phyloP scores from a whole-genome alignment of 768 basidiomycete species.

The Russula sp. region DNA sequence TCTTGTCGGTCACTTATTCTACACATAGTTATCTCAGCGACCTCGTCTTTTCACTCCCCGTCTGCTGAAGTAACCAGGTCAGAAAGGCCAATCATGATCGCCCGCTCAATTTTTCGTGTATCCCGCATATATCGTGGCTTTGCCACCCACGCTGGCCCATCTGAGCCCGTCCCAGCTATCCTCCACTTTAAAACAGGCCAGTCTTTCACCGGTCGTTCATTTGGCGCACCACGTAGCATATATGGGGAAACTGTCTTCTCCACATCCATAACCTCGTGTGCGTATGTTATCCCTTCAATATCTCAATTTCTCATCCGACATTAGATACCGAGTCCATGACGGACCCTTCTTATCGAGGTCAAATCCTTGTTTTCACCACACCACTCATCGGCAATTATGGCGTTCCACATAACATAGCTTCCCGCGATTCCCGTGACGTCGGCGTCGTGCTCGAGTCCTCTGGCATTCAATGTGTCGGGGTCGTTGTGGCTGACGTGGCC shows the following conservation, averaged over 20 bases:
- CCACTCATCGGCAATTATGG: slow-evolving; percentile 99
- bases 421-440: slow-evolving; percentile 67
- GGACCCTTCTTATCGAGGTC: slow-evolving; percentile 96
- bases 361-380: slow-evolving; percentile 97
- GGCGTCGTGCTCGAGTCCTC: slow-evolving; percentile 87
- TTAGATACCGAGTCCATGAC: slow-evolving; percentile 99
- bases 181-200: slow-evolving; percentile 94
- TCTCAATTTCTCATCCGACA: slow-evolving; percentile 14
- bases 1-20: slow-evolving; percentile 26
- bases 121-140: slow-evolving; percentile 52
- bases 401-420: slow-evolving; percentile 75
- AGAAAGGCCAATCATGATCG: slow-evolving; percentile 42
- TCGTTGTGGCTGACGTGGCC: slow-evolving; percentile 92
- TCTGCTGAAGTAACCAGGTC: slow-evolving; percentile 31
- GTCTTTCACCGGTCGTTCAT: slow-evolving; percentile 83
- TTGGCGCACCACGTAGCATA: slow-evolving; percentile 80
- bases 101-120: slow-evolving; percentile 46
- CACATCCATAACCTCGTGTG: slow-evolving; percentile 95
- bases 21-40: slow-evolving; percentile 75
- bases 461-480: slow-evolving; percentile 84
- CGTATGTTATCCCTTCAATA: background rate
- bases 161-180: slow-evolving; percentile 57
- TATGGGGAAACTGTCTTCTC: slow-evolving; percentile 99
- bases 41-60: slow-evolving; percentile 76
- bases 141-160: slow-evolving; percentile 54